Conservation (phyloP, 2,329 filamentous ascomycete genomes). For the Epichloe hybrida region DNA sequence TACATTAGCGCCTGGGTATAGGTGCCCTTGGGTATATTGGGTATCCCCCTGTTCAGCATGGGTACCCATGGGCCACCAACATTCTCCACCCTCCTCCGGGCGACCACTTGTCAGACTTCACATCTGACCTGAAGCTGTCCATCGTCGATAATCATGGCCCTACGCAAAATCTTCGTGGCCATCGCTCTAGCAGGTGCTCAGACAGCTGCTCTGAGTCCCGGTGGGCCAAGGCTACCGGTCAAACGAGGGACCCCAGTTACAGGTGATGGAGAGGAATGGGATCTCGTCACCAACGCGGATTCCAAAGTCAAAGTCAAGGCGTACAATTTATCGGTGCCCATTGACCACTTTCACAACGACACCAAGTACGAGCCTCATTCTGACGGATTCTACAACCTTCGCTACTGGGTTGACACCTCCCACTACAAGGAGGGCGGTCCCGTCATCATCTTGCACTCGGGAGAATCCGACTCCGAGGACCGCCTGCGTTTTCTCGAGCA, state of each 20-base stretch:
- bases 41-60: too few species aligned
- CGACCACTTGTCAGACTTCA: not conserved
- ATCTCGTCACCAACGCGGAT: not conserved
- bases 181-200: not conserved
- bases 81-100: accelerated
- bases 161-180: not conserved
- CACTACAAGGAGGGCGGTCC: slow-evolving; percentile 68
- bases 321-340: slow-evolving; percentile 30
- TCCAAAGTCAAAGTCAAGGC: slow-evolving; percentile 8
- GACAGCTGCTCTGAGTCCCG: not conserved
- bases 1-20: too few species aligned
- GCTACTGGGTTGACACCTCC: slow-evolving; percentile 73
- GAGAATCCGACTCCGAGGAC: slow-evolving; percentile 51
- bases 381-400: slow-evolving; percentile 51
- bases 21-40: too few species aligned
- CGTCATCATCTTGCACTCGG: slow-evolving; percentile 62
- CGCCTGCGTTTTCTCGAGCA: slow-evolving; percentile 62
- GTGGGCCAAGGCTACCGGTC: not conserved
- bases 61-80: too few species aligned
- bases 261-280: not conserved
- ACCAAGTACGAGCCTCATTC: slow-evolving; percentile 64
- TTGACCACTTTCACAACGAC: slow-evolving; percentile 80
- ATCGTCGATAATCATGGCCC: not conserved
- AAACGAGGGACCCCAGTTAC: too few species aligned
- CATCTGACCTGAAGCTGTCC: not conserved